Conservation (phyloP, 2,329 filamentous ascomycete genomes). For the Coleophoma eucalyptorum region DNA sequence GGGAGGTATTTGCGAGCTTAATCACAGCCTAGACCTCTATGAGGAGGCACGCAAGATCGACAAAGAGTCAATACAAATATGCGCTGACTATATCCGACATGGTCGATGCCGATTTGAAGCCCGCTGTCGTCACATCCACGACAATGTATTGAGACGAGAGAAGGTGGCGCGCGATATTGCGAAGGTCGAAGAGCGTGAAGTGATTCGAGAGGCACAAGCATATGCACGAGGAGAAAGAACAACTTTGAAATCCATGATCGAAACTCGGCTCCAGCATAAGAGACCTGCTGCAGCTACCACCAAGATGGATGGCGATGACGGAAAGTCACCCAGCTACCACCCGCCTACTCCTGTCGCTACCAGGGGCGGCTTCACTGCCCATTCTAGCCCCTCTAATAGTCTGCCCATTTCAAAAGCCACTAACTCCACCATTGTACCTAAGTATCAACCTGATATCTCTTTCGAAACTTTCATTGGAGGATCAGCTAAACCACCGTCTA, state of each 20-base stretch:
- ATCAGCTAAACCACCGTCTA: no score
- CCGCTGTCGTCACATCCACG: background rate
- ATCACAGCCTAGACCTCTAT: no score
- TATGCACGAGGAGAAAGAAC: background rate
- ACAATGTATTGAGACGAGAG: background rate
- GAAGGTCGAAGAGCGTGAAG: background rate
- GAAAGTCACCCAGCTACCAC: no score
- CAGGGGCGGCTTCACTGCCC: no score
- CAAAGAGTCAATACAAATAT: background rate
- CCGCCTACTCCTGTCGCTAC: no score
- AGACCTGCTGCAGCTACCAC: background rate
- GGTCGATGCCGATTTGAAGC: background rate
- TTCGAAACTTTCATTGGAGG: no score
- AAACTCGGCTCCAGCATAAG: background rate
- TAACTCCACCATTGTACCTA: no score
- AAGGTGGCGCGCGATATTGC: background rate
- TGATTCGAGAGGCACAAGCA: background rate
- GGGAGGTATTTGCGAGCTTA: no score
- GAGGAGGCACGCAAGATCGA: background rate
- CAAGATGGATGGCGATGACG: background rate
- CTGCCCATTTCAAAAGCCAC: no score
- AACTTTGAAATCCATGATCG: background rate
- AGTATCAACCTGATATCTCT: no score
- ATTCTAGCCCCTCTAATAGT: no score
- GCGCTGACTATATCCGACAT: background rate